Evolutionary conservation across 495 filamentous ascomycete species (phyloP).

Genomic region (Apodospora peruviana): DNA sequence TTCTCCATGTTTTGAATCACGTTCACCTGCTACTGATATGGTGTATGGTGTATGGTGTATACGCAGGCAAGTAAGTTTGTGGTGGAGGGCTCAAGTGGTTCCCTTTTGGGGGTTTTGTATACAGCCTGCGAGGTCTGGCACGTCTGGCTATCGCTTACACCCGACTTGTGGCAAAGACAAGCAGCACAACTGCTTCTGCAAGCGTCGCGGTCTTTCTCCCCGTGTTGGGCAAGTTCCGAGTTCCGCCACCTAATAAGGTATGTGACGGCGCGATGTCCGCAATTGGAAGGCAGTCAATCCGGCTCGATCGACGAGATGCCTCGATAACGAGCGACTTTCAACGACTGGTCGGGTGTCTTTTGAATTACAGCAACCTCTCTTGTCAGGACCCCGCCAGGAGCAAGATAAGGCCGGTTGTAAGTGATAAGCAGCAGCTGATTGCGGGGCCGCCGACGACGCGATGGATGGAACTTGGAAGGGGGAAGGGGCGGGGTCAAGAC

Average conservation of each 20-base stretch:
- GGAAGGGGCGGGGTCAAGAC: neutral
- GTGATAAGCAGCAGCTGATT: neutral
- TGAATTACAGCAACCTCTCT: neutral
- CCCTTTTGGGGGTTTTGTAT: no score
- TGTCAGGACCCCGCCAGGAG: neutral
- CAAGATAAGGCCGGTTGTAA: neutral
- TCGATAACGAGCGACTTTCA: neutral
- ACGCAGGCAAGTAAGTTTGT: no score
- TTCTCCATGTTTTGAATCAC: constrained; percentile 30
- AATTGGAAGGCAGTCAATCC: neutral
- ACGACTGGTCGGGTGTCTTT: no score
- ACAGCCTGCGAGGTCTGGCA: no score
- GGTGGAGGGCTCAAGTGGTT: no score
- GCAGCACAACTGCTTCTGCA: no score
- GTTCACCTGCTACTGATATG: neutral
- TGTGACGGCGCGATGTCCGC: neutral
- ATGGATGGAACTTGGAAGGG: neutral
- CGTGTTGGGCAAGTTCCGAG: no score
- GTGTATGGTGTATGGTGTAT: neutral
- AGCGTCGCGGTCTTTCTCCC: no score
- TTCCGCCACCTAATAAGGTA: no score
- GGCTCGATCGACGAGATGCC: neutral
- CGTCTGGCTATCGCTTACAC: no score
- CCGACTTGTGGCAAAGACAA: no score
- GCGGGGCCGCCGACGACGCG: neutral